Base-by-base conservation (phyloP, 208 protist species). In the Herpetomonas samuelpessoai region DNA sequence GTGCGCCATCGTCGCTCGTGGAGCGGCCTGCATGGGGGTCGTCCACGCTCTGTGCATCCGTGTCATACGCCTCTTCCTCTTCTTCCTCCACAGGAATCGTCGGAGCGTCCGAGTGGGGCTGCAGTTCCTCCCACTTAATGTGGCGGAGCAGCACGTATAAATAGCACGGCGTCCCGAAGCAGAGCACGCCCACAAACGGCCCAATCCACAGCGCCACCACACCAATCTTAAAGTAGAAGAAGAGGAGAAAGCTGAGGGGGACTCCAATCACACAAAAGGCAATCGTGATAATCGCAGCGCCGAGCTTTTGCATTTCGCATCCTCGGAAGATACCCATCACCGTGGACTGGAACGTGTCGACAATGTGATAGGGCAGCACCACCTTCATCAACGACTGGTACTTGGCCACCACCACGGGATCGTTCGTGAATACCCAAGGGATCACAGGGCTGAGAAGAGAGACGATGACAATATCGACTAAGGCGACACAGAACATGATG, bases 281-380 rank as follows among this genome's bases (percentile, higher is more conserved):
- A 24, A 76, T 52, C 27, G 63, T 68, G 54, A 93, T 88, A 57
- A 90, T 76, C 14, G 74, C 45, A 2, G 87, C 83, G 0, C 83
- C 87, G 9, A 86, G 50, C 48, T 76, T 79, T 62, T 93, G 87
- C 45, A 91, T 53, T 54, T 74, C 81, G 65, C 83, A 91, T 25
- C 87, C 87, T 26, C 87, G 77, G 25, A 93, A 66, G 41, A 86
- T 76, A 28, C 76, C 77, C 83, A 93, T 90, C 21, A 91, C 65
- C 41, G 73, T 88, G 66, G 80, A 88, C 70, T 93, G 87, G 58
- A 89, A 87, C 9, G 83, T 74, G 49, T 93, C 83, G 50, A 86
- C 74, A 54, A 91, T 64, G 76, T 93, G 87, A 58, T 91, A 93
- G n/a, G 81, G 80, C 35, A 90, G 68, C 14, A 87, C 80, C 53